These are phyloP conservation scores for Trichosporon inkin DNA, from an alignment of 1,284 basidiomycete genomes.

Conservation along the genomic window DNA sequence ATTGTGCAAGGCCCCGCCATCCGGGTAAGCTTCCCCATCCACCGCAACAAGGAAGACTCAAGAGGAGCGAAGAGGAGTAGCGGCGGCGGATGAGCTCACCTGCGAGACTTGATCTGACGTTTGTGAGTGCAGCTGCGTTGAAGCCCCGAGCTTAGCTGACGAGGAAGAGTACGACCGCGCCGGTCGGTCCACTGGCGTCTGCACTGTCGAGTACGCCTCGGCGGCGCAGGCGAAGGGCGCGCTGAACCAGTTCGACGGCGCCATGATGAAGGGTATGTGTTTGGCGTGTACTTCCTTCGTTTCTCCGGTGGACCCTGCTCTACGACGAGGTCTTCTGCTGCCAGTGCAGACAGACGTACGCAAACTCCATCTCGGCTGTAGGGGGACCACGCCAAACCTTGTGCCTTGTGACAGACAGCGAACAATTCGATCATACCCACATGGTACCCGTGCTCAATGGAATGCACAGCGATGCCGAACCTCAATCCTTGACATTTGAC, in stretches of 20 bases:
- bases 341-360: too few relatives aligned
- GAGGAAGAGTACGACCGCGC: constrained; percentile 79
- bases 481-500: neutral
- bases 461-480: neutral
- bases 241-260: constrained; percentile 81
- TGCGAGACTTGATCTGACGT: constrained; percentile 25
- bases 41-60: neutral
- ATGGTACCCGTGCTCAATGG: neutral
- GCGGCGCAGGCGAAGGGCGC: constrained; percentile 73
- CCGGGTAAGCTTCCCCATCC: constrained; percentile 61
- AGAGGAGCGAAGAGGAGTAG: neutral
- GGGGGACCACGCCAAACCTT: too few relatives aligned
- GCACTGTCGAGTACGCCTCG: constrained; percentile 75
- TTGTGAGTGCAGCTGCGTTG: constrained; percentile 29
- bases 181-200: constrained; percentile 83
- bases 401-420: too few relatives aligned
- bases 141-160: constrained; percentile 22
- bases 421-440: too few relatives aligned
- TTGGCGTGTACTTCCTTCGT: neutral
- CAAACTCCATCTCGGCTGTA: too few relatives aligned
- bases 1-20: constrained; percentile 86
- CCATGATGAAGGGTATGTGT: constrained; percentile 76
- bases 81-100: constrained; percentile 22
- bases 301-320: too few relatives aligned
- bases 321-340: too few relatives aligned